Evolutionary conservation across 257 asterid genomes (phyloP), one percentile per base, ranked within the genome.

Genomic region (Solanum lycopersicoides): DNA sequence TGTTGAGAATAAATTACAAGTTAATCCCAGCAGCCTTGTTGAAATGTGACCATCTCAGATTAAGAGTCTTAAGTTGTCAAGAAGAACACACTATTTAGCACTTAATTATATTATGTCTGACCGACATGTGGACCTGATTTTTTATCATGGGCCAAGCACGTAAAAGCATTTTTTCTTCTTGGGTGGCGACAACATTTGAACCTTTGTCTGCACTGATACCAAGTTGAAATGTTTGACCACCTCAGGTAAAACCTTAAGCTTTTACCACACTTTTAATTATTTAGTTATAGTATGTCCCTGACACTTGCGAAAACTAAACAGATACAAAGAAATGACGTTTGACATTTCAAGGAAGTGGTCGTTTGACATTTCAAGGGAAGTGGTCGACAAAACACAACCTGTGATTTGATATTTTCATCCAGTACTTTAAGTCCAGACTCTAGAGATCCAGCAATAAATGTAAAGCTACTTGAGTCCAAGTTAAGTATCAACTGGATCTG

Each of bases 351-450:
- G 42, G 32, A 9, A 47, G 56, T 47, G 42, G 25, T 79, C 74
- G 53, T 79, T 30, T 23, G 37, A 25, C 84, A 47, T 16, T 9
- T 60, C 42, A 80, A 30, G 42, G 68, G 32, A 9, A 47, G 56
- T 47, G 42, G 25, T 79, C 42, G 66, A 45, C 16, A 32, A 65
- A 47, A 69, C 25, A 86, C 93, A 69, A 95, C 99, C 99, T 97
- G 99, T 23, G 99, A 93, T 86, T 98, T 95, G 88, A 97, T 94
- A 88, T 95, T 91, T 89, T 93, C 89, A 90, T 97, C 99, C 20
- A 95, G 96, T 90, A 98, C 98, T 91, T 93, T 97, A 87, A 97
- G 96, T 87, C 99, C 99, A 25, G 98, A 95, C 89, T 95, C 98
- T 56, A 97, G 98, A 14, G 99, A 97, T 63, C 99, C 95, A 88